phyloP scores from a whole-genome alignment of 192 early-diverging fungal genomes.

The Backusella tarrabulga region DNA sequence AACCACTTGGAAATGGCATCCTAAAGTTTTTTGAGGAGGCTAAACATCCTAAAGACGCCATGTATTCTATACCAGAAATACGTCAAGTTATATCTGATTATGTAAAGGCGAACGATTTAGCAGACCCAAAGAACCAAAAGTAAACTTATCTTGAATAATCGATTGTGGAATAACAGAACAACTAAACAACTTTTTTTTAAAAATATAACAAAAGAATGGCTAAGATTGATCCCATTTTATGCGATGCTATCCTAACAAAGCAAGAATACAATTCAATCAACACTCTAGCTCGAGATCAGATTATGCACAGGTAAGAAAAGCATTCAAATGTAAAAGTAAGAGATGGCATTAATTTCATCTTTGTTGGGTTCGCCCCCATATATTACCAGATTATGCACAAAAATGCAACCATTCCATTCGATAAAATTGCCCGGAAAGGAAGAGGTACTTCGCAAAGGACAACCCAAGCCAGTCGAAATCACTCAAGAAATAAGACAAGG shows the following conservation, averaged over 20 bases:
- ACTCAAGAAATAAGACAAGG: conserved; percentile 59
- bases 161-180: not conserved
- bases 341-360: not conserved
- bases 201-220: conserved; percentile 40
- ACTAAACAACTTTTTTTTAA: not conserved
- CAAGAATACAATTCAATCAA: conserved; percentile 61
- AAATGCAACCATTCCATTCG: conserved; percentile 56
- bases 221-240: conserved; percentile 64
- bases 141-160: not conserved
- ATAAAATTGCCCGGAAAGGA: conserved; percentile 47
- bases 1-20: conserved; percentile 44
- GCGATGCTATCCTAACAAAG: conserved; percentile 66
- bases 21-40: conserved; percentile 53
- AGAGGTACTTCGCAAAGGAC: conserved; percentile 37
- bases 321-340: not conserved
- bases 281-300: conserved; percentile 55
- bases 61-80: conserved; percentile 60
- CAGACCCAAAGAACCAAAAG: conserved; percentile 51
- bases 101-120: conserved; percentile 56
- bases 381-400: conserved; percentile 34
- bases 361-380: not conserved
- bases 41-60: conserved; percentile 45
- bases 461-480: conserved; percentile 38
- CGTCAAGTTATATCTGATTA: conserved; percentile 61
- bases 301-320: conserved; percentile 17